Base-by-base conservation (phyloP, 148 eudicot genomes). In the Polygonum aviculare region DNA sequence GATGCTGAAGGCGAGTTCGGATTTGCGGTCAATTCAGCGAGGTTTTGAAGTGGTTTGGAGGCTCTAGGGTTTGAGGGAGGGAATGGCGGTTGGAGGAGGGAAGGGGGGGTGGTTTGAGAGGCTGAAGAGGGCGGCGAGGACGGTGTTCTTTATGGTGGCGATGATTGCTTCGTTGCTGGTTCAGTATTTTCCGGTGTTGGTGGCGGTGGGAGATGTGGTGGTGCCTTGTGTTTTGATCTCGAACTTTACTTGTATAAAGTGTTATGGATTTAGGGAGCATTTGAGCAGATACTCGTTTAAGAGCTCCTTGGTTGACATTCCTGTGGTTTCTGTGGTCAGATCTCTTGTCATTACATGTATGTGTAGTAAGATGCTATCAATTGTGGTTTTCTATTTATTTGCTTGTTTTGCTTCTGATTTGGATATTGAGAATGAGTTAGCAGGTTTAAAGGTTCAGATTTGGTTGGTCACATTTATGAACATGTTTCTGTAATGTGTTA, bases 91-190 rank as follows among this genome's bases (percentile, higher is more conserved):
- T 15, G 86, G 77, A 18, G 77, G 69, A 21, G 65, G 83, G 33
- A 79, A 72, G 47, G 85, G 87, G 78, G 87, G 86, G 70, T 79
- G 81, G 83, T 52, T 81, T 69, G 98, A 90, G 88, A 89, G 86
- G 84, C 10, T 85, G 33, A 75, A 88, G 82, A 85, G 98, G 72
- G 79, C 82, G 7, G 72, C 84, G 5, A 71, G 96, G 73, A 92
- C 96, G 81, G 81, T 86, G 39, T 94, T 88, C 70, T 94, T 94
- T 81, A 85, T 94, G 98, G 87, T 89, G 73, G 97, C 88, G 39
- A 92, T 94, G 97, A 79, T 88, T 76, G 88, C 87, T 76, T 94
- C 98, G 76, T 81, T 92, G 72, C 45, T 90, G 73, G 87, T 87
- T 39, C 79, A 87, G 73, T 90, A 89, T 35, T 76, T 87, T 39